Evolutionary conservation across 768 basidiomycete genomes (phyloP), one percentile per base, ranked within the genome.

Genomic region (Piloderma croceum): DNA sequence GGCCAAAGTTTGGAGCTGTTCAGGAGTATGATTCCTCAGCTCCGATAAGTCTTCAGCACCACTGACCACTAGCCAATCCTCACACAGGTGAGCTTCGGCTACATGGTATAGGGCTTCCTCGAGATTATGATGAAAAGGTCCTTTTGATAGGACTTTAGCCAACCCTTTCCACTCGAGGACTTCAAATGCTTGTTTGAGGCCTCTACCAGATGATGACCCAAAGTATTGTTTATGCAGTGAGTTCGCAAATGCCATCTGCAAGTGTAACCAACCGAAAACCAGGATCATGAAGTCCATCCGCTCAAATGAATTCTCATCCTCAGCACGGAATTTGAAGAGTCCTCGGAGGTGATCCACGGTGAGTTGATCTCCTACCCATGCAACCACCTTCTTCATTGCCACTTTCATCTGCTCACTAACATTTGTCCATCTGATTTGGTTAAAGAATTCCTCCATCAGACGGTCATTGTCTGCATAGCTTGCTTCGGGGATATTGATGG

Each of bases 201-300:
- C 60, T 2, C 54, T 33, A 6, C 23, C 45, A 15, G 42, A 42
- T 9, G 48, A 35, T 0, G 64, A 64, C 0, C 64, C 64, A 3
- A 61, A 51, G 45, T 69, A 71, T 38, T 72, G 70, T 31, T 63
- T 60, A 41, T 71, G 63, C 1, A 73, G 35, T 0, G 68, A 67
- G 32, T 62, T 60, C 4, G 57, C 66, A 36, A 59, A 59, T 4
- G 67, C 67, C 59, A 74, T 69, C 22, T 48, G 29, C 1, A 60
- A 42, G 39, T 74, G 69, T 12, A 74, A 58, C 68, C 67, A 74
- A 0, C 70, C 64, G 32, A 65, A 64, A 0, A 52, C 39, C 6
- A 31, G 31, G 7, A 42, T 20, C 12, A 51, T 33, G 19, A 21
- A 51, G 31, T 48, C 49, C 21, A 51, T 15, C 12, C 47, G 35